Evolutionary conservation across 164 flowering plant species (phyloP).

Genomic region (Piper betle): DNA sequence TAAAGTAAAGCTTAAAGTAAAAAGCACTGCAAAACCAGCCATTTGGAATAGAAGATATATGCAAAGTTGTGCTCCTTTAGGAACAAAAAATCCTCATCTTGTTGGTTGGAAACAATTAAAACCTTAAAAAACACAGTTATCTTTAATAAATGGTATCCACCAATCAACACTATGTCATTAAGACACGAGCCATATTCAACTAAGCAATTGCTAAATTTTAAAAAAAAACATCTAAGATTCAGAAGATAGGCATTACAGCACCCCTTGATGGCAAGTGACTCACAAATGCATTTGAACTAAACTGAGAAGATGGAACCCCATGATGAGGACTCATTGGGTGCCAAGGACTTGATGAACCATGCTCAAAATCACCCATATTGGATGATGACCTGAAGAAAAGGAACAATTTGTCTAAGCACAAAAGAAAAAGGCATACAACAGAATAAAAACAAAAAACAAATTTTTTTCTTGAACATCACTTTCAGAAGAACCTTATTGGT

Average conservation of each 20-base stretch:
- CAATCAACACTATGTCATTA: too few relatives aligned
- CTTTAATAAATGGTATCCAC: background rate
- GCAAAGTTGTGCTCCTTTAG: background rate
- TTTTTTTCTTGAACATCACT: background rate
- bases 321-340: constrained; percentile 50
- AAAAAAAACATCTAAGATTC: constrained; percentile 17
- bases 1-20: background rate
- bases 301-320: constrained; percentile 33
- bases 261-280: constrained; percentile 37
- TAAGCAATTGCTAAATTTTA: too few relatives aligned
- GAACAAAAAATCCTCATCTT: background rate
- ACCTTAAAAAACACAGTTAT: background rate
- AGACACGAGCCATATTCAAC: too few relatives aligned
- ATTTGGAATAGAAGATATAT: too few relatives aligned
- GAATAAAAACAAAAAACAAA: background rate
- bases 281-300: constrained; percentile 32
- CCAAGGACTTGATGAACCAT: constrained; percentile 50
- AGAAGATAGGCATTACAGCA: constrained; percentile 22
- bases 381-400: constrained; percentile 37
- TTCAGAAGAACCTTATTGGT: constrained; percentile 37
- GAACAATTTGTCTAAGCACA: background rate
- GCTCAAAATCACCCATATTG: constrained; percentile 32
- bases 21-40: background rate
- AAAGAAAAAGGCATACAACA: background rate
- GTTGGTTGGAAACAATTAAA: too few relatives aligned